Conservation (phyloP, 176 grass and related monocot genomes). For the Guadua angustifolia region DNA sequence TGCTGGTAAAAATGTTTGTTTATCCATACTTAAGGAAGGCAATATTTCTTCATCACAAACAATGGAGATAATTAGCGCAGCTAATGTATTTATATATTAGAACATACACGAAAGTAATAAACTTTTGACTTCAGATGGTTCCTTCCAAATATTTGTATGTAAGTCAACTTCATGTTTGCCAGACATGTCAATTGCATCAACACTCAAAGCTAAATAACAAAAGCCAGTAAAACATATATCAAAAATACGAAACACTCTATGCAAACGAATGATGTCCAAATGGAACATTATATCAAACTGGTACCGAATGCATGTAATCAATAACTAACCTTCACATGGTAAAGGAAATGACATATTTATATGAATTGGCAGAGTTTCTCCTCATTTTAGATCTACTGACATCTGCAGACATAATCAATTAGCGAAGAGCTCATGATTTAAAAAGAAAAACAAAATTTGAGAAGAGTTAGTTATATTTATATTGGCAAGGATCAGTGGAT, state of each 20-base stretch:
- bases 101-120: conserved; percentile 9
- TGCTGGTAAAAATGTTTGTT: neutral
- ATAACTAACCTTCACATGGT: conserved; percentile 88
- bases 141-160: conserved; percentile 99
- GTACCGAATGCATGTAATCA: conserved; percentile 4
- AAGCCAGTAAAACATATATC: conserved; percentile 11
- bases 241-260: conserved; percentile 38
- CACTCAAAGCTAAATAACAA: conserved; percentile 75
- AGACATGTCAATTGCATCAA: conserved; percentile 98
- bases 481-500: neutral
- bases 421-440: conserved; percentile 29
- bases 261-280: no score
- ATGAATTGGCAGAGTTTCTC: conserved; percentile 94
- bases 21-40: neutral
- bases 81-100: neutral
- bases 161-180: conserved; percentile 99
- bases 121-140: conserved; percentile 42
- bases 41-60: conserved; percentile 14
- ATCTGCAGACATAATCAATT: conserved; percentile 63
- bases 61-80: conserved; percentile 8
- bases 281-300: neutral
- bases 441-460: no score
- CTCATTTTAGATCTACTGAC: conserved; percentile 97
- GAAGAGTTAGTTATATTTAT: conserved; percentile 19
- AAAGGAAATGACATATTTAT: conserved; percentile 98